Percentiles rank a stretch among this genome's conserved stretches.
These are phyloP conservation scores for Arachnopeziza araneosa DNA, from an alignment of 2,329 filamentous ascomycete genomes.

Conservation along the genomic window DNA sequence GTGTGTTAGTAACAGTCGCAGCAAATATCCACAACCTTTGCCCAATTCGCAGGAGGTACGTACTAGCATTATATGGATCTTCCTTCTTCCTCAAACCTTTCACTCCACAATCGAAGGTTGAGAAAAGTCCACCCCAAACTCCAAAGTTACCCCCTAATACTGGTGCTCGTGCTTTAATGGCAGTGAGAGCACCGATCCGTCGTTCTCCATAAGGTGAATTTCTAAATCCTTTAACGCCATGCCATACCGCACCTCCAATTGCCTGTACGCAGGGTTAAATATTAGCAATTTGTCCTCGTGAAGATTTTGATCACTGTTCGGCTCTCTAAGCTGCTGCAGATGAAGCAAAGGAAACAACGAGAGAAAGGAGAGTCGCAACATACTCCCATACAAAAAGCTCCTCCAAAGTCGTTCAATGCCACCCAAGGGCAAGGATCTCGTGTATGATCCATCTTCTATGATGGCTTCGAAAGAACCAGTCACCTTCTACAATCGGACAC, in stretches of 20 bases:
- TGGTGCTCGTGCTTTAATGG: conserved; percentile 94
- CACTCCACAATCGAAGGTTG: conserved; percentile 91
- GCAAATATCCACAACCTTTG: background rate
- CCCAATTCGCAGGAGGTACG: conserved; percentile 22
- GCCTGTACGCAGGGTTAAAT: conserved; percentile 40
- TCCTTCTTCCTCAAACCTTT: conserved; percentile 96
- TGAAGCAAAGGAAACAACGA: background rate
- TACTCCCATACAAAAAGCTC: conserved; percentile 96
- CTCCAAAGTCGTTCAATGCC: conserved; percentile 93
- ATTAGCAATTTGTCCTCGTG: background rate
- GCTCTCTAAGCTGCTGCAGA: background rate
- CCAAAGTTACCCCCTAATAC: conserved; percentile 97
- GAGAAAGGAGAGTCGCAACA: conserved; percentile 28
- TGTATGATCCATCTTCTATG: conserved; percentile 76
- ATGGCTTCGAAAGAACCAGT: conserved; percentile 12
- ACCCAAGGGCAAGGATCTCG: conserved; percentile 97
- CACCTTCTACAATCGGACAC: background rate
- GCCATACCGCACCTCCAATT: conserved; percentile 83
- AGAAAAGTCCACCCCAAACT: conserved; percentile 95
- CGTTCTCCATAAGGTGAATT: conserved; percentile 90
- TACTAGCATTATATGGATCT: conserved; percentile 91
- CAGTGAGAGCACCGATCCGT: conserved; percentile 90
- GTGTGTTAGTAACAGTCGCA: conserved; percentile 10
- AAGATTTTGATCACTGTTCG: too few species aligned
- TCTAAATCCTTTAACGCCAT: conserved; percentile 91